These are phyloP conservation scores for Helianthus tuberosus DNA, from an alignment of 129 eudicot species.

Conservation along the genomic window DNA sequence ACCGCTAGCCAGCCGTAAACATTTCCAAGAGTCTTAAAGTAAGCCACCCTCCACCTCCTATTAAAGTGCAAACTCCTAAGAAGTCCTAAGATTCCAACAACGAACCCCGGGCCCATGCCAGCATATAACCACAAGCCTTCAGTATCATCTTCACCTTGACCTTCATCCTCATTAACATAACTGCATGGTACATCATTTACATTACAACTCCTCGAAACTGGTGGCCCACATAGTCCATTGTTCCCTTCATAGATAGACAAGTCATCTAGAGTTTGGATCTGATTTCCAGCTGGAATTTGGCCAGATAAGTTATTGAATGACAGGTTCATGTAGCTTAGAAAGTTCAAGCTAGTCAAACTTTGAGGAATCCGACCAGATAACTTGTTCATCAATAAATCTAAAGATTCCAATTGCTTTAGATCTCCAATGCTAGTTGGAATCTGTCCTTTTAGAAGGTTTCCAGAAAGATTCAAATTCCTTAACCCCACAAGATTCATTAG, in stretches of 20 bases:
- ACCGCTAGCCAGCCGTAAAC: not conserved
- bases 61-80: conserved; percentile 1
- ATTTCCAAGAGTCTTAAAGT: not conserved
- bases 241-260: not conserved
- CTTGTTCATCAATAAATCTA: conserved; percentile 8
- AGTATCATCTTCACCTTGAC: not conserved
- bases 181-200: not conserved
- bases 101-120: not conserved
- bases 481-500: conserved; percentile 1
- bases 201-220: not conserved
- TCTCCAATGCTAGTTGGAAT: not conserved
- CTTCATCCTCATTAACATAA: conserved; percentile 5
- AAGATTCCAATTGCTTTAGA: not conserved
- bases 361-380: not conserved
- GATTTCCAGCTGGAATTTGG: not conserved
- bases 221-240: not conserved
- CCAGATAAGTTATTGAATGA: conserved; percentile 13
- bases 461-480: not conserved
- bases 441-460: conserved; percentile 2
- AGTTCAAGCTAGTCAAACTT: conserved; percentile 5
- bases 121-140: not conserved
- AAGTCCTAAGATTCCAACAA: conserved; percentile 7
- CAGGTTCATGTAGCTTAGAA: conserved; percentile 4
- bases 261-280: not conserved
- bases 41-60: conserved; percentile 12